phyloP scores from a whole-genome alignment of 768 basidiomycete genomes.

The Chalciporus sphaerocephalus region DNA sequence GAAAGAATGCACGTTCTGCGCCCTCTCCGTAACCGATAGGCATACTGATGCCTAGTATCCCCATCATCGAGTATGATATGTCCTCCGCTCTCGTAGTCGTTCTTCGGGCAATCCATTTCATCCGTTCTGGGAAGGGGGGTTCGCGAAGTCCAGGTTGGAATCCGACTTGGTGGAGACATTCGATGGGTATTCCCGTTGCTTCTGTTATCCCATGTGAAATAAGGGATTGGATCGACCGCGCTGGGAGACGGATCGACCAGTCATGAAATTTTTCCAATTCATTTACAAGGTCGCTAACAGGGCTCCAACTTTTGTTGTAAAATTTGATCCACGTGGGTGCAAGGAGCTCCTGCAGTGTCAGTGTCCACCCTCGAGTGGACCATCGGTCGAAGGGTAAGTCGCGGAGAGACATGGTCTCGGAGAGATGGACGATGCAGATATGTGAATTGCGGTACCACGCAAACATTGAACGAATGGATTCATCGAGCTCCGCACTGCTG shows the following conservation, averaged over 20 bases:
- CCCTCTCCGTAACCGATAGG: slow-evolving; percentile 14
- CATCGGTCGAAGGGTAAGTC: background rate
- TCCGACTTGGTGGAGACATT: background rate
- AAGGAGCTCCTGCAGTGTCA: background rate
- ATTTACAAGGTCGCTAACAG: background rate
- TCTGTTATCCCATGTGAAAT: background rate
- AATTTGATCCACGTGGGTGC: background rate
- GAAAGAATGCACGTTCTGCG: slow-evolving; percentile 9
- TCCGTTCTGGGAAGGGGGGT: background rate
- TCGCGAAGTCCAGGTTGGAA: background rate
- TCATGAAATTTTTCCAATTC: background rate
- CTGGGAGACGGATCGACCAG: no score
- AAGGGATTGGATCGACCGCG: background rate
- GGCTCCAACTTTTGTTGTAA: background rate
- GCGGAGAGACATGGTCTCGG: background rate
- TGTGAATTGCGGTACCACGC: slow-evolving; percentile 13
- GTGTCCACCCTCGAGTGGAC: background rate
- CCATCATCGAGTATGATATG: slow-evolving; percentile 13
- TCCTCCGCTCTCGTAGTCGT: slow-evolving; percentile 16
- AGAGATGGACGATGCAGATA: slow-evolving; percentile 13
- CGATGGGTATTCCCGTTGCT: background rate
- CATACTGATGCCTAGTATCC: slow-evolving; percentile 8
- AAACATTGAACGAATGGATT: slow-evolving; percentile 20
- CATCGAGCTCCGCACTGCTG: slow-evolving; percentile 17
- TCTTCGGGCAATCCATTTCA: slow-evolving; percentile 11